Conservation (phyloP, 768 basidiomycete species). For the Leccinum broughii region DNA sequence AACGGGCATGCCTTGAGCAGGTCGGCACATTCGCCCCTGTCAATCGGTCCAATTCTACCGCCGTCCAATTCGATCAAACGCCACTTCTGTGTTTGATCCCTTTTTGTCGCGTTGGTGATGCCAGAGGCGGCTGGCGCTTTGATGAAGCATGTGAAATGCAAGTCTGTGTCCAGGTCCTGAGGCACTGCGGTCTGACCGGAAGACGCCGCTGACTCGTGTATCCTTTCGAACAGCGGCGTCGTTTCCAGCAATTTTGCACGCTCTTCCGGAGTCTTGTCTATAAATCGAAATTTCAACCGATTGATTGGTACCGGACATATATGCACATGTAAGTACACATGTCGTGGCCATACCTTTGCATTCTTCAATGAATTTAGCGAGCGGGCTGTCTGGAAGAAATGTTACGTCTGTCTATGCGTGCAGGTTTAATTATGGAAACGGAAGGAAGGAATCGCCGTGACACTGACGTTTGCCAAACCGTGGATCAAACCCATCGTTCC, state of each 20-base stretch:
- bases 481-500: constrained; percentile 88
- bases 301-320: neutral
- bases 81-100: constrained; percentile 27
- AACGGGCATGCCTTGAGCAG: constrained; percentile 50
- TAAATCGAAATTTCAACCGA: neutral
- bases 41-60: constrained; percentile 72
- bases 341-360: constrained; percentile 49
- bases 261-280: constrained; percentile 70
- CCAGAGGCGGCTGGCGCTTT: constrained; percentile 49
- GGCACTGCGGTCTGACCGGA: constrained; percentile 71
- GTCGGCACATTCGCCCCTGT: constrained; percentile 64
- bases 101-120: neutral
- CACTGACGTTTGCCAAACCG: constrained; percentile 73
- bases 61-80: constrained; percentile 87
- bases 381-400: constrained; percentile 54
- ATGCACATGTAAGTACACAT: neutral
- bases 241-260: constrained; percentile 75
- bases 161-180: constrained; percentile 62
- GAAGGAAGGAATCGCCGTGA: constrained; percentile 3
- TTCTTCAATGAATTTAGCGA: constrained; percentile 65
- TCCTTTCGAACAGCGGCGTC: constrained; percentile 72
- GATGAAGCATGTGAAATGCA: constrained; percentile 90
- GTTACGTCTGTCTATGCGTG: constrained; percentile 54
- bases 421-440: constrained; percentile 1
- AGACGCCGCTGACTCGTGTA: constrained; percentile 70